Conservation (phyloP, 2,329 filamentous ascomycete species). For the Fusarium gaditjirri region DNA sequence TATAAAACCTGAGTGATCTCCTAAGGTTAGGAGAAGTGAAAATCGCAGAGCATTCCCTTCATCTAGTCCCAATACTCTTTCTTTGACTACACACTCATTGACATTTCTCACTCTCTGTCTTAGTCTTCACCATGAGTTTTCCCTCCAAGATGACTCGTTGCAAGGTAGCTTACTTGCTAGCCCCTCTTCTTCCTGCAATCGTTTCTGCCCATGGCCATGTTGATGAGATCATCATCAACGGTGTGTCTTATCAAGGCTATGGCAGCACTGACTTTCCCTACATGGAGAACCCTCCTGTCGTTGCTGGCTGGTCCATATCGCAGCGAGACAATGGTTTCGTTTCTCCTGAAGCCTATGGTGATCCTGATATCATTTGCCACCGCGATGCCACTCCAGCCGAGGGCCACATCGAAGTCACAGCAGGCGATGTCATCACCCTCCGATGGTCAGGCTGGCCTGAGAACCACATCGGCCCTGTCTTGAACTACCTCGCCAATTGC, state of each 20-base stretch:
- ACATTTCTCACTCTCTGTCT: background rate
- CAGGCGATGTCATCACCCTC: constrained; percentile 58
- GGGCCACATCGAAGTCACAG: constrained; percentile 54
- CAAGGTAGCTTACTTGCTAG: constrained; percentile 14
- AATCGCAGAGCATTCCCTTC: background rate
- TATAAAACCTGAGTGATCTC: constrained; percentile 24
- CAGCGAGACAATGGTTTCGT: constrained; percentile 60
- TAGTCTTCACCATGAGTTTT: constrained; percentile 13
- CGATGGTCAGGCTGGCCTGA: constrained; percentile 62
- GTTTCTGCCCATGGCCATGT: constrained; percentile 56
- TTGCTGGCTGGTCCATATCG: constrained; percentile 55
- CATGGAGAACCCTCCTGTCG: constrained; percentile 49
- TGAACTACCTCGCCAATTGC: constrained; percentile 59
- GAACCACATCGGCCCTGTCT: constrained; percentile 59
- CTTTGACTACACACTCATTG: constrained; percentile 22
- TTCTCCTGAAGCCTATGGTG: constrained; percentile 55
- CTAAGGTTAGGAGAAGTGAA: background rate
- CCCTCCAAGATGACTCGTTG: constrained; percentile 8
- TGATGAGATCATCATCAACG: constrained; percentile 55
- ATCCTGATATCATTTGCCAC: constrained; percentile 62
- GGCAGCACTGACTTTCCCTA: constrained; percentile 52
- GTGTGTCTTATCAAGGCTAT: constrained; percentile 56
- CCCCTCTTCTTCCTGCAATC: constrained; percentile 16
- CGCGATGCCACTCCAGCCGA: constrained; percentile 53
- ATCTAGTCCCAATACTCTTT: background rate